Conservation (phyloP, 108 stramenopile genomes). For the Skeletonema potamos region DNA sequence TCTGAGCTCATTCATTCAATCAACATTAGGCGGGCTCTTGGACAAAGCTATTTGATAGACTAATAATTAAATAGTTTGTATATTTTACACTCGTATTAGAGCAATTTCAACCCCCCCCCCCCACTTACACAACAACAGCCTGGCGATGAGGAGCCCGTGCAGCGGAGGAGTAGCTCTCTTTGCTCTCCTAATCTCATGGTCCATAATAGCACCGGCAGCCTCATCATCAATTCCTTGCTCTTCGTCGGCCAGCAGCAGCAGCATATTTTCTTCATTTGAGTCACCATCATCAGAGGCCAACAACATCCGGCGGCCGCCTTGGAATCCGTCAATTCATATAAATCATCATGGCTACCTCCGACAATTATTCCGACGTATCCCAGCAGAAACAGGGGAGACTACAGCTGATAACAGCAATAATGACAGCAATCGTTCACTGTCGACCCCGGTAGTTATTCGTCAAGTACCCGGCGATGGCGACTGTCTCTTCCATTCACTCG, state of each 20-base stretch:
- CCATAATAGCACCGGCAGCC: not conserved
- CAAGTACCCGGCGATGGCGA: slow-evolving; percentile 61
- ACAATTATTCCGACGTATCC: slow-evolving; percentile 9
- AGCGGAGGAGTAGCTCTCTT: not conserved
- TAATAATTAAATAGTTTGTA: too few species aligned
- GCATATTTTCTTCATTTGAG: not conserved
- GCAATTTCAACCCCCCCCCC: too few species aligned
- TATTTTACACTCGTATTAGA: too few species aligned
- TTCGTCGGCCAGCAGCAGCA: not conserved
- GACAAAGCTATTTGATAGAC: too few species aligned
- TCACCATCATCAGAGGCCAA: not conserved
- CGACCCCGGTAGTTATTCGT: slow-evolving; percentile 19
- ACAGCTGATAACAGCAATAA: not conserved
- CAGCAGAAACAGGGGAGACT: slow-evolving; percentile 14
- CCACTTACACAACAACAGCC: not conserved
- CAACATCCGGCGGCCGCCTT: slow-evolving; percentile 20
- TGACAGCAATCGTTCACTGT: not conserved
- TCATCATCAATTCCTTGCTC: not conserved
- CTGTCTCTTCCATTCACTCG: slow-evolving; percentile 52
- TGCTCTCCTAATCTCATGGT: not conserved
- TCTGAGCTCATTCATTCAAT: too few species aligned
- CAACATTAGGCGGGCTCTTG: too few species aligned
- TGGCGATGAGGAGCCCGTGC: not conserved
- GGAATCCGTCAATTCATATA: slow-evolving; percentile 44
- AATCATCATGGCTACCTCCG: slow-evolving; percentile 30